Evolutionary conservation across 31 red algal species (phyloP).

Genomic region (Odonthalia washingtoniensis): DNA sequence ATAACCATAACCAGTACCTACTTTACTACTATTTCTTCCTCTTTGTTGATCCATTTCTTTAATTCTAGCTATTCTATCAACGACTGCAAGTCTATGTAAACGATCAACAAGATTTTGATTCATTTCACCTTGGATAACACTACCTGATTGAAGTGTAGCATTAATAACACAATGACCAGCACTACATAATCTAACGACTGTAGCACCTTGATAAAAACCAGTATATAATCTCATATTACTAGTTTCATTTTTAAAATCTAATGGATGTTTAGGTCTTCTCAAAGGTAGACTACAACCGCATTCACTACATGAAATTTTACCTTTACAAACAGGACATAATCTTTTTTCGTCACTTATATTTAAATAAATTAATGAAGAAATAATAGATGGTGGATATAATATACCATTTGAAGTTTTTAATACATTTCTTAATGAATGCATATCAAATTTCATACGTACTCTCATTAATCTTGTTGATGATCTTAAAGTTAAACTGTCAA

Average conservation of each 20-base stretch:
- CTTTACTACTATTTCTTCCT: no score
- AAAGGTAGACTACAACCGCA: conserved; percentile 52
- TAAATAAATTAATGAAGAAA: conserved; percentile 62
- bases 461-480: conserved; percentile 62
- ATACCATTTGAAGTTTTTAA: conserved; percentile 61
- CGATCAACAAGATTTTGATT: conserved; percentile 47
- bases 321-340: conserved; percentile 55
- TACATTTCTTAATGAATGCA: conserved; percentile 42
- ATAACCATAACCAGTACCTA: not conserved
- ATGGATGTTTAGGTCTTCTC: conserved; percentile 55
- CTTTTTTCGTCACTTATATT: conserved; percentile 65
- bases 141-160: conserved; percentile 70
- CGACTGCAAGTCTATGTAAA: conserved; percentile 64
- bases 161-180: conserved; percentile 71
- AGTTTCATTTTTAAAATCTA: conserved; percentile 65
- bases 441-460: conserved; percentile 75
- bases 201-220: conserved; percentile 77
- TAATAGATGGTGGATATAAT: conserved; percentile 53
- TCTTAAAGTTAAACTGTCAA: conserved; percentile 64
- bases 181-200: conserved; percentile 61
- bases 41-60: no score
- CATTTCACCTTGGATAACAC: conserved; percentile 70
- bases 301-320: conserved; percentile 30
- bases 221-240: conserved; percentile 74
- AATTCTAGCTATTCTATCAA: conserved; percentile 40